Evolutionary conservation across 345 rosid genomes (phyloP), one percentile per base, ranked within the genome.

Genomic region (Camelina laxa): DNA sequence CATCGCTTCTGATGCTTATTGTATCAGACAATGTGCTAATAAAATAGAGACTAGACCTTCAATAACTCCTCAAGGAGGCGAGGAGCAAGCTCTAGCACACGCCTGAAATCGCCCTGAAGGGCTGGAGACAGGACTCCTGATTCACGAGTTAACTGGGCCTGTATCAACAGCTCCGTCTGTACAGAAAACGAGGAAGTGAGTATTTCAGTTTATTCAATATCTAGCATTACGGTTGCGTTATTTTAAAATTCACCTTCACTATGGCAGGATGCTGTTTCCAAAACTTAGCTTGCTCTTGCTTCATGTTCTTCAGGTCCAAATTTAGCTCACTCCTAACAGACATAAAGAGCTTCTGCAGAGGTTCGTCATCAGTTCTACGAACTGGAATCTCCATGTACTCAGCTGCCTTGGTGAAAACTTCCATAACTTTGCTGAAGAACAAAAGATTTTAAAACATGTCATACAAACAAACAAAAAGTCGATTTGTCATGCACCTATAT

Each of bases 241-340:
- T 39, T 60, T 64, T 21, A 47, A 49, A 74, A 60, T 65, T 48
- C 80, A 95, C 98, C 97, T 95, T 95, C 69, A 90, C 99, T 66
- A 95, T 47, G 13, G 99, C 92, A 21, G 99, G 99, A 81, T 95
- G 96, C 84, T 92, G 97, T 86, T 92, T 95, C 98, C 92, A 95
- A 81, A 92, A 95, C 83, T 92, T 95, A 68, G 98, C 98, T 82
- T 95, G 99, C 83, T 95, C 99, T 92, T 95, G 98, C 90, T 95
- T 95, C 69, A 92, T 88, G 82, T 90, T 95, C 86, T 92, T 92
- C 21, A 79, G 90, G 81, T 95, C 99, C 80, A 95, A 80, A 79
- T 95, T 92, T 83, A 95, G 82, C 82, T 95, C 99, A 73, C 99
- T 92, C 85, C 98, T 84, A 45, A 95, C 99, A 14, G 97, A 88